These are phyloP conservation scores for Tylopilus sp. DNA, from an alignment of 768 basidiomycete genomes.

Conservation along the genomic window DNA sequence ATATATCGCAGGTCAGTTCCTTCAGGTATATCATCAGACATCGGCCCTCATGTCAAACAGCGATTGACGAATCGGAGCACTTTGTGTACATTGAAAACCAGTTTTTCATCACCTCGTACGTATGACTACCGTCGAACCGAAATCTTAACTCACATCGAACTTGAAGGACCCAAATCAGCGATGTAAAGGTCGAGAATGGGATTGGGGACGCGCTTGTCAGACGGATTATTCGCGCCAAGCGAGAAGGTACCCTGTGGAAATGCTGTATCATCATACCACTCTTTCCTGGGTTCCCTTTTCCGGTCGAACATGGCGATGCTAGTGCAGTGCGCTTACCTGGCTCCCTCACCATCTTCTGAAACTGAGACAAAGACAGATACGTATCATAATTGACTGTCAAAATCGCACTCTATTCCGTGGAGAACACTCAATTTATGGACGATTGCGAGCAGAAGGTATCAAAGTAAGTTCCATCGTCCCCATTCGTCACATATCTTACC, in stretches of 20 bases:
- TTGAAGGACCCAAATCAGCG: conserved; percentile 79
- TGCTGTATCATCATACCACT: conserved; percentile 92
- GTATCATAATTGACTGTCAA: conserved; percentile 94
- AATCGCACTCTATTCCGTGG: conserved; percentile 86
- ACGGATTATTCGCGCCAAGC: conserved; percentile 85
- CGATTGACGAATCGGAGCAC: conserved; percentile 90
- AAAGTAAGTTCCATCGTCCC: conserved; percentile 48
- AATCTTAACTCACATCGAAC: neutral
- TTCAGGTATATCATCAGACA: neutral
- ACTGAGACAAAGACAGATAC: conserved; percentile 50
- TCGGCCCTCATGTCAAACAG: conserved; percentile 36
- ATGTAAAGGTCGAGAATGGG: conserved; percentile 83
- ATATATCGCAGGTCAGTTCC: conserved; percentile 72
- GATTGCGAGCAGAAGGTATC: conserved; percentile 83
- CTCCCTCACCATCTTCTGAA: neutral
- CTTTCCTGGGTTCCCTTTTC: conserved; percentile 89
- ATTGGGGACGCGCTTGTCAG: conserved; percentile 94
- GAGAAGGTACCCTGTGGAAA: conserved; percentile 79
- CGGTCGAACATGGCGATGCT: conserved; percentile 90
- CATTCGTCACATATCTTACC: neutral
- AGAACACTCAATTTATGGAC: conserved; percentile 85
- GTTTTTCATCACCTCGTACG: conserved; percentile 87
- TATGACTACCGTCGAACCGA: neutral
- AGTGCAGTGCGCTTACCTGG: conserved; percentile 61
- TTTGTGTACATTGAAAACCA: conserved; percentile 99